Evolutionary conservation across 352 stramenopile species (phyloP).

Genomic region (Lagenidium giganteum): DNA sequence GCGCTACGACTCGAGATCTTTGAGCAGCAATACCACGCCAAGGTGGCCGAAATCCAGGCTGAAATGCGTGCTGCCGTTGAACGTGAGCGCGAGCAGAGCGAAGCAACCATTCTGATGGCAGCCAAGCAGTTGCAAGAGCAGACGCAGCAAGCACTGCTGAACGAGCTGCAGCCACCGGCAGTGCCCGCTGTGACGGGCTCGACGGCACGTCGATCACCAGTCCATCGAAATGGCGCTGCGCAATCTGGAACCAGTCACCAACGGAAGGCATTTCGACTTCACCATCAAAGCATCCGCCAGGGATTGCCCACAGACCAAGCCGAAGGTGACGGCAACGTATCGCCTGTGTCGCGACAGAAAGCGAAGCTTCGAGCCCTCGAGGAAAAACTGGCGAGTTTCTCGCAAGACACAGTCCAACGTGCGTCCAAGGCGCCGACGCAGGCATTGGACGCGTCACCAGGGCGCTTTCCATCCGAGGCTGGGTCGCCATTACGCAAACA

Average conservation of each 20-base stretch:
- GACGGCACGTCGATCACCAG: neutral
- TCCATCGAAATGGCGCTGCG: neutral
- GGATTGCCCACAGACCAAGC: neutral
- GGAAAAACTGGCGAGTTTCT: constrained; percentile 45
- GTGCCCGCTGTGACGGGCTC: neutral
- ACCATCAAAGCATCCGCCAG: neutral
- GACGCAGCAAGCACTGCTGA: constrained; percentile 22
- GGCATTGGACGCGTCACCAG: neutral
- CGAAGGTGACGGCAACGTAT: constrained; percentile 8
- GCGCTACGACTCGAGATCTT: constrained; percentile 49
- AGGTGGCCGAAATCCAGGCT: constrained; percentile 45
- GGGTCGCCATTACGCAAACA: neutral
- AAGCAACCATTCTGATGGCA: constrained; percentile 27
- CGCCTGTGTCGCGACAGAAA: constrained; percentile 41
- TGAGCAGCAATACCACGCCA: constrained; percentile 53
- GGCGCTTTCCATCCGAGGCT: neutral
- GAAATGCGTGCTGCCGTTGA: constrained; percentile 46
- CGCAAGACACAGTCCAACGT: constrained; percentile 36
- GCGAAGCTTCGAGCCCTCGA: constrained; percentile 52
- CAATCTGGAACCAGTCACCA: neutral
- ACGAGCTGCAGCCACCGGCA: constrained; percentile 17
- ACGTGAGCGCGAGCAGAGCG: constrained; percentile 30
- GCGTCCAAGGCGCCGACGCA: constrained; percentile 21
- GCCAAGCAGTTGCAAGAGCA: constrained; percentile 45
- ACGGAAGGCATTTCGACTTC: too few species aligned